Conservation (phyloP, 2,329 filamentous ascomycete species). For the Aspergillus tanneri region DNA sequence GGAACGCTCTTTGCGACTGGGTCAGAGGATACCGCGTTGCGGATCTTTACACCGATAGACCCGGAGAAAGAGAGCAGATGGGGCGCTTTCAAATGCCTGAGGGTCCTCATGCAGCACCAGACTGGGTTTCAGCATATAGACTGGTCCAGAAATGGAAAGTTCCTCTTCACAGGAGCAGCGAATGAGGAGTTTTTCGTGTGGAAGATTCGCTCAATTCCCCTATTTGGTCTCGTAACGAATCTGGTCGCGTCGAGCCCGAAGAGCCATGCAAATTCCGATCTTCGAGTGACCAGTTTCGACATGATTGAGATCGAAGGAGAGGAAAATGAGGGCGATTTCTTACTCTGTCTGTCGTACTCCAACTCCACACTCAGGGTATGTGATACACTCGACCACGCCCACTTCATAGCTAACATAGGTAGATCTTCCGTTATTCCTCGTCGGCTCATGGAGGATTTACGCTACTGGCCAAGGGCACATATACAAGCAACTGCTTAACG, state of each 20-base stretch:
- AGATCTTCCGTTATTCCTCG: slow-evolving; percentile 49
- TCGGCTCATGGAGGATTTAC: slow-evolving; percentile 26
- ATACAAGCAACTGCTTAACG: slow-evolving; percentile 74
- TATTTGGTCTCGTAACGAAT: slow-evolving; percentile 53
- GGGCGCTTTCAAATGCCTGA: slow-evolving; percentile 51
- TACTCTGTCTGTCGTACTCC: slow-evolving; percentile 74
- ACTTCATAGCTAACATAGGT: slow-evolving; percentile 1
- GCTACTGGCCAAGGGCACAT: slow-evolving; percentile 56
- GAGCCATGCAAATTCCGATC: slow-evolving; percentile 57
- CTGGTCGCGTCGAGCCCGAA: slow-evolving; percentile 53
- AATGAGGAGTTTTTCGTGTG: slow-evolving; percentile 89
- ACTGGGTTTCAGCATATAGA: slow-evolving; percentile 78
- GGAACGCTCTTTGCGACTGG: slow-evolving; percentile 61
- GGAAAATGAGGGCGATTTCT: slow-evolving; percentile 41
- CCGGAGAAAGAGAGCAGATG: slow-evolving; percentile 16
- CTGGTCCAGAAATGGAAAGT: slow-evolving; percentile 66
- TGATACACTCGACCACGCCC: not conserved
- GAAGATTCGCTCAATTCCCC: slow-evolving; percentile 60
- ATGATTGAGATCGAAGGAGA: slow-evolving; percentile 40
- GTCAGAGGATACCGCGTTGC: slow-evolving; percentile 71
- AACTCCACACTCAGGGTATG: slow-evolving; percentile 71
- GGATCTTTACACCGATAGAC: slow-evolving; percentile 55
- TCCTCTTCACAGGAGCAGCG: slow-evolving; percentile 82
- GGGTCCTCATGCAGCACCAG: slow-evolving; percentile 72
- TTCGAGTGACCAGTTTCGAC: slow-evolving; percentile 81